Base-by-base conservation (phyloP, 73 alveolate species). In the Paramecium biaurelia region DNA sequence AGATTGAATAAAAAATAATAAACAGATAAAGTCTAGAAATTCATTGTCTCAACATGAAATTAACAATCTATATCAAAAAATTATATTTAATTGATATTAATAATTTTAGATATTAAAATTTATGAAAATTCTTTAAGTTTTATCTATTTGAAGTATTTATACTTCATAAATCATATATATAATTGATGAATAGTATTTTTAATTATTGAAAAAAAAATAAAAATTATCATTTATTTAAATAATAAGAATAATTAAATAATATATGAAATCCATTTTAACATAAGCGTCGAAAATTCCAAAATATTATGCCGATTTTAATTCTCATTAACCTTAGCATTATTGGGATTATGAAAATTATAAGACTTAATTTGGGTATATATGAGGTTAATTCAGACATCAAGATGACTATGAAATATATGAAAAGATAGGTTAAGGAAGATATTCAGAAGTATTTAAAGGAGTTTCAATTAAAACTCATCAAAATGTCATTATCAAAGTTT, bases 341-440 rank as follows among this genome's bases (percentile, higher is more conserved):
- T 90, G 30, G 14, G 92, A 90, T 74, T 90, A 90, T 89, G 94
- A 90, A 30, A 82, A 90, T 43, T 82, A 82, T 28, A 72, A 90
- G 82, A 82, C 85, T n/a, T 41, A 41, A 82, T 79, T 79, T 37
- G 89, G 89, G 89, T 41, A 76, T 34, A 9, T 34, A 70, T 18
- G 59, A 26, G 42, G 41, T 28, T 35, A 28, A 70, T 24, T 20
- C 85, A 87, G 94, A 70, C 74, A 70, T 23, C 92, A 67, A 74
- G 94, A 90, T 34, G 94, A 90, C 42, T 90, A 90, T 49, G 94
- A 90, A 82, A 49, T 90, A 28, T 82, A 56, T 63, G 49, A 76
- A 82, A 90, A 90, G 85, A 70, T 90, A 49, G 97, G 97, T n/a
- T 59, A 92, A 45, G 97, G 97, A 5, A 94, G 92, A 85, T 92